Base-by-base conservation (phyloP, 148 eudicot species). In the Rhododendron vialii region DNA sequence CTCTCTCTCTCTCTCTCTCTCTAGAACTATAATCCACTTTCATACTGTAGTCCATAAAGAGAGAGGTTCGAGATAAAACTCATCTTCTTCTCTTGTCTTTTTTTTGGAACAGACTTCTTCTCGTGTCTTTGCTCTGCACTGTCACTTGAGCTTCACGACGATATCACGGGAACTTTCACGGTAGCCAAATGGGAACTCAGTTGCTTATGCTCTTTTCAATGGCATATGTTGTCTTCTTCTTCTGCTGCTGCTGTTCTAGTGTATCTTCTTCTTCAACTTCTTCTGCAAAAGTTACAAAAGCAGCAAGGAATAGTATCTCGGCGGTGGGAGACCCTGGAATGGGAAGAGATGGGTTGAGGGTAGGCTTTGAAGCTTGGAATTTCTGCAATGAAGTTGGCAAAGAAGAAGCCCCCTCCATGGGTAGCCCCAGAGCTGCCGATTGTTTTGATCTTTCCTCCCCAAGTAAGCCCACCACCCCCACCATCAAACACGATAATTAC, bases 401-500 rank as follows among this genome's bases (percentile, higher is more conserved):
- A 4, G 95, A 80, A 12, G 96, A 95, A 88, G 95, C 95, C 33
- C 96, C 95, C 65, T 26, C 41, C 5, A 94, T 92, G 94, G 98
- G 98, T n/a, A 94, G 96, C 84, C 98, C 98, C 24, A 89, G 98
- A 85, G 94, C 96, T 77, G 98, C 98, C 67, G 98, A 95, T 87
- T 95, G 98, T 85, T 93, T 94, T 88, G 94, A 95, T 94, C 83
- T 93, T 33, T 71, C 76, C 41, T 71, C 76, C 51, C 84, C 87
- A 61, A 78, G 77, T 84, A 71, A 80, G 47, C 53, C 55, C 47
- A n/a, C 53, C 65, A 57, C 24, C 65, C 22, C 47, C 47, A 65
- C 53, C 65, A 57, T 24, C 65, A 20, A 20, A 20, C n/a, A 59
- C 65, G 6, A 7, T 59, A 59, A 59, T 22, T 59, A 20, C n/a